Base-by-base conservation (phyloP, 768 basidiomycete species). In the Melanogaster broomeanus region DNA sequence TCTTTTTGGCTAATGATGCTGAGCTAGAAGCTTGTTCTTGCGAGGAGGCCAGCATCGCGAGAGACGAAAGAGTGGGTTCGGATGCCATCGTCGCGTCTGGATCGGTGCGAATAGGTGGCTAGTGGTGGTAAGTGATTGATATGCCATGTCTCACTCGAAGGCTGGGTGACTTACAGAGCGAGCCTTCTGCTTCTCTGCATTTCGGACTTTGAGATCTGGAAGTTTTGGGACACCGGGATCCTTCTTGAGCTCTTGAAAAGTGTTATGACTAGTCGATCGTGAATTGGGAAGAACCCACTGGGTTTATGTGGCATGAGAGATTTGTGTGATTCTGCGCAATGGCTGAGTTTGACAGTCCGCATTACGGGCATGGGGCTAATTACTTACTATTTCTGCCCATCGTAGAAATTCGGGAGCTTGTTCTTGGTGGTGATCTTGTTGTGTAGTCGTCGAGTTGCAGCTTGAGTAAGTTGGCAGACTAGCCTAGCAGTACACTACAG, bases 221-320 rank as follows among this genome's bases (percentile, higher is more conserved):
- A 96, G 79, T 61, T 88, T 84, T 6, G 93, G 93, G 2, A 97
- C 74, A 16, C 93, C 94, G 31, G 90, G 88, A 66, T 96, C 93
- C 64, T 91, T 94, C 71, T 89, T 93, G 35, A 93, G 73, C 64
- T 88, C 91, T 93, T 5, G 18, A 15, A 11, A 27, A 35, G 19
- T 28, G 34, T 45, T 42, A 16, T 37, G 30, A 15, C 6, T 16
- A 25, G 52, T 49, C 31, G 45, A 47, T 12, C 31, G 13, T 37
- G 48, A 45, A 44, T 27, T 57, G 47, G 58, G 12, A 13, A 38
- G 22, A 30, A 60, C 56, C 51, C 38, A 60, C 67, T 69, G 3
- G 58, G 42, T 65, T 51, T 71, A 13, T 58, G 61, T 45, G 62
- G 65, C 30, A 69, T 27, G 11, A 38, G 16, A 11, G 60, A 47